Evolutionary conservation across 495 filamentous ascomycete species (phyloP).

Genomic region (Neohortaea acidophila): DNA sequence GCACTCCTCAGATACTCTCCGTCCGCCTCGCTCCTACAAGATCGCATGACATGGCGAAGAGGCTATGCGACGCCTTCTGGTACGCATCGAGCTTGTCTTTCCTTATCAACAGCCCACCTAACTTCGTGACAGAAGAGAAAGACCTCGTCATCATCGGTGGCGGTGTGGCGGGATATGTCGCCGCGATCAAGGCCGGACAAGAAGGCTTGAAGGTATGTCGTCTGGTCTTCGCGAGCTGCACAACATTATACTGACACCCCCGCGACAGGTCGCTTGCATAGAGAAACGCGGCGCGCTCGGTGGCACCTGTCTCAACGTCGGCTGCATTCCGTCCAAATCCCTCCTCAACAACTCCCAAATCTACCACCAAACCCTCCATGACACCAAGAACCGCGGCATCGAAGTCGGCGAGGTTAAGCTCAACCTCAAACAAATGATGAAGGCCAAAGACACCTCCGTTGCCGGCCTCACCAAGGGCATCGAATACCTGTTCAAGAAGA

Average conservation of each 20-base stretch:
- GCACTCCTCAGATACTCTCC: constrained; percentile 10
- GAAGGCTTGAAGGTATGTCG: constrained; percentile 78
- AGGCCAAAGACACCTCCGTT: constrained; percentile 90
- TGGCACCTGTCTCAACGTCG: constrained; percentile 96
- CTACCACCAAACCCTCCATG: constrained; percentile 94
- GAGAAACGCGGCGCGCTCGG: constrained; percentile 94
- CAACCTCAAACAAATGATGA: constrained; percentile 90
- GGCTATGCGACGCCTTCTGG: constrained; percentile 70
- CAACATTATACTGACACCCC: constrained; percentile 9
- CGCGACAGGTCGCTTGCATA: constrained; percentile 77
- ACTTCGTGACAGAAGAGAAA: constrained; percentile 51
- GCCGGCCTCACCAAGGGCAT: constrained; percentile 85
- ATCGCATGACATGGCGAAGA: constrained; percentile 25
- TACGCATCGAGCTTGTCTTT: constrained; percentile 31
- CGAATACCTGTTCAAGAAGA: constrained; percentile 97
- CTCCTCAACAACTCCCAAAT: constrained; percentile 99
- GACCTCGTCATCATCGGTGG: constrained; percentile 92
- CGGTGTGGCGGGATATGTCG: constrained; percentile 96
- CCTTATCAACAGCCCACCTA: constrained; percentile 2
- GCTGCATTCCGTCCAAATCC: constrained; percentile 97
- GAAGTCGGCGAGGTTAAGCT: constrained; percentile 92
- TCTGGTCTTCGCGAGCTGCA: not conserved
- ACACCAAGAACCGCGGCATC: constrained; percentile 93
- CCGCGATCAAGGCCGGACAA: constrained; percentile 96
- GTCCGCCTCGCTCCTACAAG: constrained; percentile 13